Conservation (phyloP, 2,329 filamentous ascomycete genomes). For the Juglanconis juglandina region DNA sequence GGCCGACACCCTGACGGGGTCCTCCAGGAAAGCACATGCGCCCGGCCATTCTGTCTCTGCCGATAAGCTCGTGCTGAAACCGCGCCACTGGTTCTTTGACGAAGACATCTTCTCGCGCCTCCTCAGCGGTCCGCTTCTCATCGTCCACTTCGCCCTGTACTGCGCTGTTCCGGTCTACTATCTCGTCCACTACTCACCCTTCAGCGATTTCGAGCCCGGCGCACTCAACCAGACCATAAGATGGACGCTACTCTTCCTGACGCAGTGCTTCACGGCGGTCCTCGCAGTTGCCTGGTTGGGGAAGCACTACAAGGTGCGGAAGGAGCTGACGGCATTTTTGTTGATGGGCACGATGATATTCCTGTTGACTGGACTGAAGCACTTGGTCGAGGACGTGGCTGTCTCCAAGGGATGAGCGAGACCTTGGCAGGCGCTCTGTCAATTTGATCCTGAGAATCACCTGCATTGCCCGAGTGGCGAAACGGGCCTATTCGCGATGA, state of each 20-base stretch:
- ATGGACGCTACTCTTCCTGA: constrained; percentile 11
- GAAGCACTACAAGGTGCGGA: constrained; percentile 4
- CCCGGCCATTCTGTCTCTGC: background rate
- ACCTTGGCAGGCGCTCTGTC: background rate
- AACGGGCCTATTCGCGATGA: background rate
- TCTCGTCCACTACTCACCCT: constrained; percentile 15
- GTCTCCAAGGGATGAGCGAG: background rate
- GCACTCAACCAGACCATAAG: background rate
- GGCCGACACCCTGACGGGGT: constrained; percentile 8
- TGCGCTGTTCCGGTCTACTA: constrained; percentile 13
- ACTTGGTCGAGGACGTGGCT: background rate
- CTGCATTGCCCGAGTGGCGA: background rate
- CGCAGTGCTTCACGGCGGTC: constrained; percentile 12
- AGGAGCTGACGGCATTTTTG: background rate
- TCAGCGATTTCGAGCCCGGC: constrained; percentile 6
- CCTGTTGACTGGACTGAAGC: background rate
- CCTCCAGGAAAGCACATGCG: background rate
- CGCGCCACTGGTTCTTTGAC: constrained; percentile 8
- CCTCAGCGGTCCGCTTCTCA: constrained; percentile 6
- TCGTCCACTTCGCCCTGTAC: constrained; percentile 14
- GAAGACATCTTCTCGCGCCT: constrained; percentile 15
- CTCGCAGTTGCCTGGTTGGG: constrained; percentile 4
- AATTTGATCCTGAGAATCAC: background rate
- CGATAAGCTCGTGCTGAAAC: background rate
- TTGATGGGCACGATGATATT: background rate